Conservation (phyloP, 2,329 filamentous ascomycete genomes). For the Aspergillus sp. region DNA sequence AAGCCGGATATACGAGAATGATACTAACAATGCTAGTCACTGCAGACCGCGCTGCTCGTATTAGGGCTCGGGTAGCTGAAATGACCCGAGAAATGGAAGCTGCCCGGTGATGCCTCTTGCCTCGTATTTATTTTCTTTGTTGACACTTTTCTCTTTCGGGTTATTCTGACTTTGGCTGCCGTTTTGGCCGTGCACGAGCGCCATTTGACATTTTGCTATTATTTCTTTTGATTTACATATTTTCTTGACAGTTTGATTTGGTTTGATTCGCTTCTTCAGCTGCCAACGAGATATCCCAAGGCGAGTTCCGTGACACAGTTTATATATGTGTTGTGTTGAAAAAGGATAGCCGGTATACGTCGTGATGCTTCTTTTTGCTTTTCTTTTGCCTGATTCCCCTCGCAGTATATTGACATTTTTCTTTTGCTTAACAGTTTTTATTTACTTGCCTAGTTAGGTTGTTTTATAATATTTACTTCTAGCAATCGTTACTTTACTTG, state of each 20-base stretch:
- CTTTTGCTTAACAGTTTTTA: neutral
- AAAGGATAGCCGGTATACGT: constrained; percentile 8
- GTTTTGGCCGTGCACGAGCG: neutral
- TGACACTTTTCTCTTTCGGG: constrained; percentile 2
- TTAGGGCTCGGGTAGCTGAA: constrained; percentile 94
- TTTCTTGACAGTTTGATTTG: neutral
- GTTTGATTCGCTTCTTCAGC: neutral
- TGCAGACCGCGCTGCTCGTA: constrained; percentile 89
- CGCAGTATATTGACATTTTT: too few species aligned
- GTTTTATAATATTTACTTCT: too few species aligned
- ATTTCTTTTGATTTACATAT: neutral
- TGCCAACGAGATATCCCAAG: neutral
- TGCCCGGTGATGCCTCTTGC: constrained; percentile 13
- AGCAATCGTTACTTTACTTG: too few species aligned
- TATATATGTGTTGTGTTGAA: neutral
- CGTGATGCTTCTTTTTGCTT: constrained; percentile 7
- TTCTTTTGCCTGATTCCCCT: constrained; percentile 26
- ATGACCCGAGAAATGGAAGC: constrained; percentile 76
- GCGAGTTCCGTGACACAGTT: neutral
- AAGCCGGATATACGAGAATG: too few species aligned
- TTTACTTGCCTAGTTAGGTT: neutral
- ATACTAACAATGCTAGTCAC: constrained; percentile 54
- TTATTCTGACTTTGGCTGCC: constrained; percentile 1
- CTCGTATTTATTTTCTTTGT: neutral
- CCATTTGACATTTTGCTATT: neutral